These are phyloP conservation scores for Ophiostoma tasmaniense DNA, from an alignment of 2,329 filamentous ascomycete genomes.

Conservation along the genomic window DNA sequence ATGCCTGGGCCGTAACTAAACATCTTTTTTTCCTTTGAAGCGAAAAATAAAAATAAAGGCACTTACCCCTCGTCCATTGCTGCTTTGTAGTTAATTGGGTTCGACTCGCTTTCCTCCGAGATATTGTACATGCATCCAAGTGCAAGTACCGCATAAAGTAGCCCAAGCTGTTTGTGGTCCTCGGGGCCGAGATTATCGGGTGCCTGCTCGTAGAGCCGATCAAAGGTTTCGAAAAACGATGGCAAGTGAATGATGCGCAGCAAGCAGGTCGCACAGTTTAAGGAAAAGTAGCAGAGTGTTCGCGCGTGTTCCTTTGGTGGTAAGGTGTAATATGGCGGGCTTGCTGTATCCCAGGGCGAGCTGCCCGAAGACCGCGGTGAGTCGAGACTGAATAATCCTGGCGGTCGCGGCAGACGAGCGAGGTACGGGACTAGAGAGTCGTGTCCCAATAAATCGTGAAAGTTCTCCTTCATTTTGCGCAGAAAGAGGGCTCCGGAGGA, in stretches of 20 bases:
- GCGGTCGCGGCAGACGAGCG: conserved; percentile 40
- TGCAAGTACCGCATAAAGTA: conserved; percentile 62
- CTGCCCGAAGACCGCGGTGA: conserved; percentile 57
- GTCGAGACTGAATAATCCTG: conserved; percentile 52
- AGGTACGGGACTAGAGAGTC: conserved; percentile 53
- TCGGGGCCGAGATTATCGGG: conserved; percentile 53
- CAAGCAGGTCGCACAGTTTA: conserved; percentile 50
- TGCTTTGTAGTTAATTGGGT: conserved; percentile 38
- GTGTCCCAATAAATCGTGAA: conserved; percentile 65
- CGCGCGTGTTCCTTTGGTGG: conserved; percentile 54
- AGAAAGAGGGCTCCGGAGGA: conserved; percentile 89
- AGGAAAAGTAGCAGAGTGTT: conserved; percentile 45
- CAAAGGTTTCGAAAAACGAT: conserved; percentile 67
- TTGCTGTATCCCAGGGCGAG: conserved; percentile 53
- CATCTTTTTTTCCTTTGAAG: too few species aligned
- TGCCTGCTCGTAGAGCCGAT: conserved; percentile 66
- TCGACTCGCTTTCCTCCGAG: conserved; percentile 45
- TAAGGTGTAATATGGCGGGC: conserved; percentile 54
- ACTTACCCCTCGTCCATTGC: conserved; percentile 50
- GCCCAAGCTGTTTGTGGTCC: conserved; percentile 60
- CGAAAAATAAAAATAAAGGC: too few species aligned
- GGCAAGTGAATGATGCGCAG: conserved; percentile 71
- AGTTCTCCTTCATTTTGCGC: conserved; percentile 76
- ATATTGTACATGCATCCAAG: conserved; percentile 64
- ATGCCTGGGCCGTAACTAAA: too few species aligned